Conservation (phyloP, 805 yeast species). For the Wickerhamomyces pijperi region DNA sequence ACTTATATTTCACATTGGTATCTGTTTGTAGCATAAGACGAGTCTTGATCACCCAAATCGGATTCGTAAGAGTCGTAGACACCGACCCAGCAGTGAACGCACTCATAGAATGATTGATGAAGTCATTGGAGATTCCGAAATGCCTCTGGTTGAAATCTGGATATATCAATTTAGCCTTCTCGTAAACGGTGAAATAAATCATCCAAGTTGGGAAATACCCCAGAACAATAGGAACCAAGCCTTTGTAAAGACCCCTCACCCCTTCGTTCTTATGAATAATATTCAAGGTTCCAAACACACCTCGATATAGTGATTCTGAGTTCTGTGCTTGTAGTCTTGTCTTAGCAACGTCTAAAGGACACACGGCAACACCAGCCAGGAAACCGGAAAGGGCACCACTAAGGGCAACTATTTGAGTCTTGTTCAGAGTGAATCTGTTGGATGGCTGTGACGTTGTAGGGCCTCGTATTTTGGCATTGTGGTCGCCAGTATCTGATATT, state of each 20-base stretch:
- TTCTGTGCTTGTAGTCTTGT: constrained; percentile 93
- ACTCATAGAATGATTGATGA: constrained; percentile 30
- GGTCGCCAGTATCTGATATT: too few species aligned
- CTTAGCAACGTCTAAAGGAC: constrained; percentile 93
- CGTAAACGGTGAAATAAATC: constrained; percentile 87
- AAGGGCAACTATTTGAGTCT: constrained; percentile 56
- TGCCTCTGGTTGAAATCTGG: constrained; percentile 26
- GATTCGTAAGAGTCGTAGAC: constrained; percentile 79
- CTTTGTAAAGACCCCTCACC: constrained; percentile 72
- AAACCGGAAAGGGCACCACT: constrained; percentile 95
- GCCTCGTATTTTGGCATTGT: too few species aligned
- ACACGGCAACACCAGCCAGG: constrained; percentile 77
- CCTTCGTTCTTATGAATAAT: constrained; percentile 75
- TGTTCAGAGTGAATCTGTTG: constrained; percentile 18
- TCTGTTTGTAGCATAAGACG: constrained; percentile 76
- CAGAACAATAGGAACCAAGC: constrained; percentile 80
- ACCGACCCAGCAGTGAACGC: constrained; percentile 87
- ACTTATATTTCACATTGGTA: constrained; percentile 38
- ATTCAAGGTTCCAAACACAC: constrained; percentile 50
- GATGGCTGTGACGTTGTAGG: not conserved
- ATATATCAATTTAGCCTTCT: constrained; percentile 51
- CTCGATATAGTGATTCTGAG: constrained; percentile 31
- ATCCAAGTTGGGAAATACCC: constrained; percentile 98
- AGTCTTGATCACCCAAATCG: constrained; percentile 97
- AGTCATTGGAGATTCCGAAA: constrained; percentile 18